Evolutionary conservation across 2,329 filamentous ascomycete species (phyloP).

Genomic region (Periconia macrospinosa): DNA sequence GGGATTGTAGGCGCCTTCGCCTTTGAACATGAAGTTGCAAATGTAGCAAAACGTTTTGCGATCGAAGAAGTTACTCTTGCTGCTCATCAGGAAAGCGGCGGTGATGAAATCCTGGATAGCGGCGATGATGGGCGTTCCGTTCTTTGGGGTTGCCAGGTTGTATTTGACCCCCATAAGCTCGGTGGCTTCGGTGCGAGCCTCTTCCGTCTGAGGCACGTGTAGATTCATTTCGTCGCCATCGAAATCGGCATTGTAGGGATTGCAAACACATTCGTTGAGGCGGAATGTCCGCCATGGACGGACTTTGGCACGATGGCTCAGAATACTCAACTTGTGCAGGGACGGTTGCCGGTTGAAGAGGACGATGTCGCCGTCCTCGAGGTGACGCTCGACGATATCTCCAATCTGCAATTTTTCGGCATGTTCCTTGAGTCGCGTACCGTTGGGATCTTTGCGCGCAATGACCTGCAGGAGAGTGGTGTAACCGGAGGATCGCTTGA

Average conservation of each 20-base stretch:
- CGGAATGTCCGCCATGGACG: conserved; percentile 95
- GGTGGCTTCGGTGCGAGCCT: conserved; percentile 91
- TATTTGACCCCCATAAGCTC: conserved; percentile 98
- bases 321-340: conserved; percentile 97
- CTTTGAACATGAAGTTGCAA: conserved; percentile 91
- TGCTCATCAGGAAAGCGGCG: conserved; percentile 85
- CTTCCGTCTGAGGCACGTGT: conserved; percentile 96
- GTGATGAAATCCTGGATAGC: conserved; percentile 99
- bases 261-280: conserved; percentile 96
- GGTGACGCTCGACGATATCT: conserved; percentile 89
- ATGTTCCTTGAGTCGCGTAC: conserved; percentile 65
- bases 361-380: conserved; percentile 93
- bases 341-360: conserved; percentile 98
- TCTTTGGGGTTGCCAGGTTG: conserved; percentile 93
- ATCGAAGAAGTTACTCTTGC: conserved; percentile 91
- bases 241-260: conserved; percentile 98
- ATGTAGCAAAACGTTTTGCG: conserved; percentile 86
- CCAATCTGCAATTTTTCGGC: conserved; percentile 77
- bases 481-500: conserved; percentile 67
- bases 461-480: conserved; percentile 70
- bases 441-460: conserved; percentile 48
- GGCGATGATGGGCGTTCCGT: conserved; percentile 96
- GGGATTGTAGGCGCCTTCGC: conserved; percentile 55
- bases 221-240: conserved; percentile 99
- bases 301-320: conserved; percentile 91